Percentiles rank a stretch among this genome's conserved stretches.
These are phyloP conservation scores for Afroboletus lepidellus DNA, from an alignment of 1,284 basidiomycete genomes.

Conservation along the genomic window DNA sequence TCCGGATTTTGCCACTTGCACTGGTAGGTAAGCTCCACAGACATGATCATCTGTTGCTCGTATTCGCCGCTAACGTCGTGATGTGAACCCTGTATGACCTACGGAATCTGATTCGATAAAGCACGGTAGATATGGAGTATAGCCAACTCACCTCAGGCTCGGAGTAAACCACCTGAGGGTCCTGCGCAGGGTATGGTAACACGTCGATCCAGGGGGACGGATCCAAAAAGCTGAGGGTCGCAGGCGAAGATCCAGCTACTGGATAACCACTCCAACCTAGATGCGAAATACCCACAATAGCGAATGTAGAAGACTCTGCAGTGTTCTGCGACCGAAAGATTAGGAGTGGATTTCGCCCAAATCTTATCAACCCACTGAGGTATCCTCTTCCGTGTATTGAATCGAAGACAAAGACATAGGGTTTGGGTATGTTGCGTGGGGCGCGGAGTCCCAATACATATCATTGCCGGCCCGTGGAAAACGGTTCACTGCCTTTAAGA, in stretches of 20 bases:
- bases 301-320: too few relatives aligned
- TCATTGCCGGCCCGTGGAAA: background rate
- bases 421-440: background rate
- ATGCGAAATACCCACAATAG: background rate
- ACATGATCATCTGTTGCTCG: background rate
- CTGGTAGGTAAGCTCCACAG: accelerated
- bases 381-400: background rate
- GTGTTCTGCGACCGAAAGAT: constrained; percentile 2
- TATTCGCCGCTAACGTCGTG: too few relatives aligned
- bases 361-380: background rate
- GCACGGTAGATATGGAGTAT: background rate
- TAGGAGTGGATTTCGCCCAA: background rate
- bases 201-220: background rate
- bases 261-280: background rate
- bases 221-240: background rate
- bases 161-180: background rate
- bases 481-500: background rate
- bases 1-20: constrained; percentile 12
- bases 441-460: background rate
- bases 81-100: background rate
- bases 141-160: background rate
- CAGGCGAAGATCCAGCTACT: background rate
- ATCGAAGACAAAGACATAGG: too few relatives aligned
- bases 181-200: background rate
- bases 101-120: background rate